Evolutionary conservation across 2,329 filamentous ascomycete species (phyloP), one percentile per base, ranked within the genome.

Genomic region (Colletotrichum lentis): DNA sequence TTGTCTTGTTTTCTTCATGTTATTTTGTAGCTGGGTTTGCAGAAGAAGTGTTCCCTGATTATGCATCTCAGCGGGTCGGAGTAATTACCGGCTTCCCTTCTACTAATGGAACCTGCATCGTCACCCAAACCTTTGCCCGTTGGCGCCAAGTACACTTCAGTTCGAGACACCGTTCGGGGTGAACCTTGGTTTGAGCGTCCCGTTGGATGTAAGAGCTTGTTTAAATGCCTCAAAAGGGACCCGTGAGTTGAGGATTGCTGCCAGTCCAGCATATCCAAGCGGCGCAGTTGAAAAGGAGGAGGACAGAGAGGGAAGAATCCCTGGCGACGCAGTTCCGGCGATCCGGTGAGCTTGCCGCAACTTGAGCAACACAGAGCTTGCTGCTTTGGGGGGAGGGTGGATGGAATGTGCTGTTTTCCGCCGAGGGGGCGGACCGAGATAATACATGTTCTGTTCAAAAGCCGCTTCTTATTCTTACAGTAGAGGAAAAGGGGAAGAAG

Each of bases 211-310:
- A 16, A 18, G 18, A 31, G 37, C 44, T 24, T n/a, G 22, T 55
- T 47, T 57, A 63, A 67, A 67, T 67, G 24, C 64, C 64, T 63
- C 64, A 67, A 11, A 35, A 31, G 27, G 37, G 59, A 47, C 52
- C 52, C 58, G 50, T 56, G 24, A n/a, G n/a, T 10, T 22, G 55
- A 20, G 64, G 44, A 2, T 10, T 56, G 52, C 24, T 16, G 43
- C 43, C 18, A 22, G 20, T 16, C n/a, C 14, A 8, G n/a, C 24
- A 24, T 24, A 24, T 24, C 2, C 24, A 24, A 31, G 7, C 8
- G 27, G 7, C 7, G n/a, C n/a, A n/a, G n/a, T n/a, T n/a, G n/a
- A n/a, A n/a, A 31, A 7, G 8, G 27, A 31, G 8, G 8, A 6
- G 8, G 27, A 31, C 7, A 31, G 27, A 31, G 27, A 31, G 27